A percentile compares a stretch with the other conserved stretches of the same genome.
Evolutionary conservation across 2,329 filamentous ascomycete species (phyloP).

Genomic region (Botryotinia globosa): DNA sequence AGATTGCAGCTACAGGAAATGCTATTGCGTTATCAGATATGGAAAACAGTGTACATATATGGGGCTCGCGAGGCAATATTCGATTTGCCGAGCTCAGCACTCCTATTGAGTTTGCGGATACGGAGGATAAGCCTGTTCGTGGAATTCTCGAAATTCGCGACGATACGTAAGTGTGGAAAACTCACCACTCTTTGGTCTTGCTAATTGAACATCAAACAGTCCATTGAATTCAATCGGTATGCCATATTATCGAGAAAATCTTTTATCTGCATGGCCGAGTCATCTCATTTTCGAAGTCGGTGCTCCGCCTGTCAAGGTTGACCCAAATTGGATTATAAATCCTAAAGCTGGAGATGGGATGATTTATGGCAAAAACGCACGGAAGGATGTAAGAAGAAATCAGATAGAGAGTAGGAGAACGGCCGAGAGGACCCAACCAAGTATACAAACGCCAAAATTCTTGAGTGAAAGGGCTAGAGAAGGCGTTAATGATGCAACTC

Average conservation of each 20-base stretch:
- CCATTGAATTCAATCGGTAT: slow-evolving; percentile 84
- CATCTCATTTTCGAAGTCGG: slow-evolving; percentile 83
- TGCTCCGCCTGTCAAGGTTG: slow-evolving; percentile 73
- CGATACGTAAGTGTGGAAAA: slow-evolving; percentile 58
- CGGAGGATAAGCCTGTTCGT: slow-evolving; percentile 46
- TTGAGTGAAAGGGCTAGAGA: slow-evolving; percentile 88
- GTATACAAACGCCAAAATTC: slow-evolving; percentile 78
- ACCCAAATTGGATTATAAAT: slow-evolving; percentile 64
- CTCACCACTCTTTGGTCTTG: not conserved
- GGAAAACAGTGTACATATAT: slow-evolving; percentile 64
- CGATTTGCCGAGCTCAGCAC: slow-evolving; percentile 69
- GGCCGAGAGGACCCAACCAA: slow-evolving; percentile 57
- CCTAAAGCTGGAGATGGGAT: slow-evolving; percentile 73
- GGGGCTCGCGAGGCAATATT: slow-evolving; percentile 67
- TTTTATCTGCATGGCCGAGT: slow-evolving; percentile 87
- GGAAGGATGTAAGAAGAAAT: slow-evolving; percentile 66
- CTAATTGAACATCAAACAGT: slow-evolving; percentile 41
- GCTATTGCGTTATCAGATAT: slow-evolving; percentile 65
- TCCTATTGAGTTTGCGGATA: slow-evolving; percentile 64
- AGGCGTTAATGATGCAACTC: slow-evolving; percentile 47
- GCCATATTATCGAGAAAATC: slow-evolving; percentile 85
- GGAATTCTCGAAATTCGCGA: slow-evolving; percentile 55
- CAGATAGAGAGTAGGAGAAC: slow-evolving; percentile 77
- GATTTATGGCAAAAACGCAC: slow-evolving; percentile 73
- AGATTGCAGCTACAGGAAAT: slow-evolving; percentile 69